phyloP scores from a whole-genome alignment of 1,284 basidiomycete species.

The Trametes polyzona region DNA sequence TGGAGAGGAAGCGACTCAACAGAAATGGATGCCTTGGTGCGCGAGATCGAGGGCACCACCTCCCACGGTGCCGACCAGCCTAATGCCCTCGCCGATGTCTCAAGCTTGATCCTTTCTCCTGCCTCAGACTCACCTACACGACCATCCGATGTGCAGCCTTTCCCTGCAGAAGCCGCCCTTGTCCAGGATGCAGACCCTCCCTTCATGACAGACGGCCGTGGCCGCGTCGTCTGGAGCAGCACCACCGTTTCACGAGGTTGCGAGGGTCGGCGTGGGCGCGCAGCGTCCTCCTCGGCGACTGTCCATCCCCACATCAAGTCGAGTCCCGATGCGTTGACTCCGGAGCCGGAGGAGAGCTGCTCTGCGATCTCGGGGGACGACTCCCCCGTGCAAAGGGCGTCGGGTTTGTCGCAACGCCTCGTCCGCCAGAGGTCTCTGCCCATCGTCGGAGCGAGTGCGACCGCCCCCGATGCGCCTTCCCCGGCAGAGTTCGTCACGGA shows the following conservation, averaged over 20 bases:
- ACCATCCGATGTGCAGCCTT: not conserved
- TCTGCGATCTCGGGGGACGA: constrained; percentile 8
- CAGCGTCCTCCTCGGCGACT: constrained; percentile 2
- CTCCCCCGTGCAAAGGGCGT: not conserved
- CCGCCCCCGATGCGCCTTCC: not conserved
- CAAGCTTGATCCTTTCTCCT: not conserved
- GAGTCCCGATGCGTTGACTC: not conserved
- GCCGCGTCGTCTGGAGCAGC: constrained; percentile 61
- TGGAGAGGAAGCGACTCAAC: not conserved
- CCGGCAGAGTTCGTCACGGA: constrained; percentile 23
- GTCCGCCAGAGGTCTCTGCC: constrained; percentile 14
- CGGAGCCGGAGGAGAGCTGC: constrained; percentile 18
- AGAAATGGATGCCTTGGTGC: not conserved
- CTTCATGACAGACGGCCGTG: constrained; percentile 59
- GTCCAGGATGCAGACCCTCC: constrained; percentile 51
- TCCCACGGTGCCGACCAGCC: not conserved
- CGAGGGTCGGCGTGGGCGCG: constrained; percentile 25
- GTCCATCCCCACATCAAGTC: constrained; percentile 15
- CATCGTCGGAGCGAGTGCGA: constrained; percentile 7
- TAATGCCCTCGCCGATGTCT: not conserved
- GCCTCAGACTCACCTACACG: not conserved
- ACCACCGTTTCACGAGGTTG: constrained; percentile 24
- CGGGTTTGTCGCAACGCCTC: constrained; percentile 8
- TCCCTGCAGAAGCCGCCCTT: not conserved
- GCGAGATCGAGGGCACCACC: not conserved